Evolutionary conservation across 2,329 filamentous ascomycete species (phyloP).

Genomic region (Cladosporium sp.): DNA sequence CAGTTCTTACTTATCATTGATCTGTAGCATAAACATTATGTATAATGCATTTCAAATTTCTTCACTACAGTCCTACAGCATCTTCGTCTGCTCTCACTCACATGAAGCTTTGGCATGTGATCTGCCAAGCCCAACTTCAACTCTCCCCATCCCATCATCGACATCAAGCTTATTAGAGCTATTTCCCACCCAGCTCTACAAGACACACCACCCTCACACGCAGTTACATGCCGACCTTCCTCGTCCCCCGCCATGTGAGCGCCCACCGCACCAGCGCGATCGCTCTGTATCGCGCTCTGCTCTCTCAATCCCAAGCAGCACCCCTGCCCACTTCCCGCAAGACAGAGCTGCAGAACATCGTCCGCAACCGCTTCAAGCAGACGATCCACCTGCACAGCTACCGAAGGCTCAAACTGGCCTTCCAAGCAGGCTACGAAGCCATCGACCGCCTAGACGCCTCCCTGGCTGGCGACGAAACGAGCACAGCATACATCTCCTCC

Average conservation of each 20-base stretch:
- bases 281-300: constrained; percentile 68
- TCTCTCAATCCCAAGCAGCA: constrained; percentile 48
- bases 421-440: constrained; percentile 64
- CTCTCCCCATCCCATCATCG: no score
- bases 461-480: constrained; percentile 29
- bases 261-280: constrained; percentile 57
- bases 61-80: no score
- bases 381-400: constrained; percentile 57
- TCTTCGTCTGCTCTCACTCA: no score
- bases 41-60: no score
- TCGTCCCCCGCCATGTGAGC: constrained; percentile 44
- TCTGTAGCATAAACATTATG: no score
- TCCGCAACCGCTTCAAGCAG: constrained; percentile 59
- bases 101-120: no score
- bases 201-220: no score
- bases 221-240: constrained; percentile 29
- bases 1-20: no score
- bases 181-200: no score
- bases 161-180: no score
- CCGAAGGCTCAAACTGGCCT: constrained; percentile 57
- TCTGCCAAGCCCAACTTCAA: no score
- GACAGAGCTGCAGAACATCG: constrained; percentile 53
- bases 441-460: constrained; percentile 42
- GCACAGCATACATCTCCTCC: constrained; percentile 23
- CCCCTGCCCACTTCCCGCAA: constrained; percentile 15